Evolutionary conservation across 148 eudicot species (phyloP).

Genomic region (Fagopyrum esculentum): DNA sequence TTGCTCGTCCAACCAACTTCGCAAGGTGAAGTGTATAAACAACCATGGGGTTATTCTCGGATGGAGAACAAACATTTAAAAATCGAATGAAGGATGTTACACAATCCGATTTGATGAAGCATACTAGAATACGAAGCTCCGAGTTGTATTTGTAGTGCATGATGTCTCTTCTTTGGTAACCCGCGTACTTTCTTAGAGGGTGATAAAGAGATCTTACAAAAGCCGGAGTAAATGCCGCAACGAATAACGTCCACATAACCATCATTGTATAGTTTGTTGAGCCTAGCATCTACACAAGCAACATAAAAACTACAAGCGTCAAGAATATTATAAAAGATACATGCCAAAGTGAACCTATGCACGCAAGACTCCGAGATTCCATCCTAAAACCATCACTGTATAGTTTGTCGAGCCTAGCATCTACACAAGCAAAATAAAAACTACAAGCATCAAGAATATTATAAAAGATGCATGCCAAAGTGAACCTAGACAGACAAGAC

Average conservation of each 20-base stretch:
- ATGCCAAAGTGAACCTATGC: too few species aligned
- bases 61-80: constrained; percentile 34
- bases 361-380: too few species aligned
- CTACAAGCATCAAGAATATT: too few species aligned
- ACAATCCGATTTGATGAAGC: constrained; percentile 40
- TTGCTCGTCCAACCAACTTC: constrained; percentile 40
- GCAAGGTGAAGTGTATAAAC: constrained; percentile 40
- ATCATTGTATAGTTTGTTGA: neutral
- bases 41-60: constrained; percentile 19
- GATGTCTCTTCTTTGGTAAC: constrained; percentile 29
- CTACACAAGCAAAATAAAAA: constrained; percentile 14
- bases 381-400: neutral
- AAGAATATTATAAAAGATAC: neutral
- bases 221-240: constrained; percentile 13
- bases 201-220: constrained; percentile 45
- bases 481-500: too few species aligned
- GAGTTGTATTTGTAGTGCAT: constrained; percentile 19
- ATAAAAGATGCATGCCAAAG: neutral
- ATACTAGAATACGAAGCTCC: constrained; percentile 39
- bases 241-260: neutral
- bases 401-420: neutral
- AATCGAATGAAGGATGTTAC: constrained; percentile 41
- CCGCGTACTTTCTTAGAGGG: constrained; percentile 44
- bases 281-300: neutral
- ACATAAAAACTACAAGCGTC: constrained; percentile 9